Conservation (phyloP, 768 basidiomycete genomes). For the Hericium erinaceus region DNA sequence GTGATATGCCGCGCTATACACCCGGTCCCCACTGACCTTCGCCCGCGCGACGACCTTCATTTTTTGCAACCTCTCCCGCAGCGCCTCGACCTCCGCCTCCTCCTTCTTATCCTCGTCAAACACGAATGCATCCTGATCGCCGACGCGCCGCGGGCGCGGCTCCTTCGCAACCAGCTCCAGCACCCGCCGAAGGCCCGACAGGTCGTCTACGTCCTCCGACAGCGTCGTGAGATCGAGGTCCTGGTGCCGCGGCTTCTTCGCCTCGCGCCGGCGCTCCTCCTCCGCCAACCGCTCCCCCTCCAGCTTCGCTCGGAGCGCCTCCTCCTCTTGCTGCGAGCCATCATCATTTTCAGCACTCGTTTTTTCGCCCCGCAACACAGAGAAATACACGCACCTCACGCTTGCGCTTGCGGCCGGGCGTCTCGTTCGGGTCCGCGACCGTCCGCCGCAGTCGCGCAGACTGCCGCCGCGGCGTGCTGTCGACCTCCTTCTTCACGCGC, state of each 20-base stretch:
- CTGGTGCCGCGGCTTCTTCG: slow-evolving; percentile 60
- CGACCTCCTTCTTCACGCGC: slow-evolving; percentile 34
- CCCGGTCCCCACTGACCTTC: slow-evolving; percentile 65
- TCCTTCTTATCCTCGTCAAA: slow-evolving; percentile 39
- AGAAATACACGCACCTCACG: slow-evolving; percentile 43
- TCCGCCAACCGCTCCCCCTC: slow-evolving; percentile 53
- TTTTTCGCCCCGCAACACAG: not conserved
- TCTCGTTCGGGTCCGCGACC: slow-evolving; percentile 52
- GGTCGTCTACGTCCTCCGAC: slow-evolving; percentile 31
- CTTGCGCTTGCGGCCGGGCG: slow-evolving; percentile 49
- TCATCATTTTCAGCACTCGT: not conserved
- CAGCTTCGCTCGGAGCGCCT: slow-evolving; percentile 39
- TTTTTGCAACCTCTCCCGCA: slow-evolving; percentile 44
- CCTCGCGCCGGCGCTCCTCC: slow-evolving; percentile 52
- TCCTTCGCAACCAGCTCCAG: slow-evolving; percentile 33
- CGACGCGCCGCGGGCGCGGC: slow-evolving; percentile 29
- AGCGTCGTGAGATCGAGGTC: slow-evolving; percentile 54
- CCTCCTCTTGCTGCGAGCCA: slow-evolving; percentile 36
- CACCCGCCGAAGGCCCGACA: slow-evolving; percentile 33
- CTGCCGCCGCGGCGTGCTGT: slow-evolving; percentile 47
- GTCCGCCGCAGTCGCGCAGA: slow-evolving; percentile 49
- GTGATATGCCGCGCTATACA: slow-evolving; percentile 77
- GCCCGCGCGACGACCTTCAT: slow-evolving; percentile 67
- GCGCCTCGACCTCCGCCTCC: slow-evolving; percentile 36
- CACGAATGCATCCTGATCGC: slow-evolving; percentile 41